Evolutionary conservation across 2,329 filamentous ascomycete genomes (phyloP), one percentile per base, ranked within the genome.

Genomic region (Fusarium coffeatum): DNA sequence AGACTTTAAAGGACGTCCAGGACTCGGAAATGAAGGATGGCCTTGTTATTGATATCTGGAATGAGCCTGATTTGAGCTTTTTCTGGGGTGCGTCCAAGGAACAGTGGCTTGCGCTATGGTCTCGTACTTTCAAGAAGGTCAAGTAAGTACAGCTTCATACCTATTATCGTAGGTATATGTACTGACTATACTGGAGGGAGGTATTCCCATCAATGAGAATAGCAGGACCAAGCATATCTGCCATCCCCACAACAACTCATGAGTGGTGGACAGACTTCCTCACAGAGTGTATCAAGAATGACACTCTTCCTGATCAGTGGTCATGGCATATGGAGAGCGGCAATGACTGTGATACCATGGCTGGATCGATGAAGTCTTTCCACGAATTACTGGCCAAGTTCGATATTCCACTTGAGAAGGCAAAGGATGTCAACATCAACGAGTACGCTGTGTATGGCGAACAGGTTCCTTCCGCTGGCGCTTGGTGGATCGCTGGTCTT

Each of bases 31-130:
- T 78, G 73, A 76, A 72, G 22, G 75, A 75, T 1, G 80, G 78
- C 0, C 66, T 87, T 0, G 77, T 83, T 1, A 74, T 83, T 12
- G 86, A 87, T 54, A 81, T 86, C 37, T 87, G 85, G 85, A 87
- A 87, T 59, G 85, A 87, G 74, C 83, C 85, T 0, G 85, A 87
- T 9, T 22, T 72, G 8, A 56, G n/a, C 6, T 49, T 49, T 11
- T 76, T 76, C 43, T 76, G 74, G 74, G 34, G 28, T 4, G 48
- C 66, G 0, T 53, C 68, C 0, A 68, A 66, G 25, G 55, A 67
- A 16, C 74, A 75, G 25, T 75, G 64, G 49, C 20, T 75, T 3
- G 15, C 59, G 2, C 37, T 71, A 1, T 75, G 73, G 56, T 49
- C 63, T 6, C 62, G 69, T 2, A 59, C 71, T 6, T 64, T 66